Evolutionary conservation across 140 eudicot species (phyloP).

Genomic region (Ambrosia hybrid): DNA sequence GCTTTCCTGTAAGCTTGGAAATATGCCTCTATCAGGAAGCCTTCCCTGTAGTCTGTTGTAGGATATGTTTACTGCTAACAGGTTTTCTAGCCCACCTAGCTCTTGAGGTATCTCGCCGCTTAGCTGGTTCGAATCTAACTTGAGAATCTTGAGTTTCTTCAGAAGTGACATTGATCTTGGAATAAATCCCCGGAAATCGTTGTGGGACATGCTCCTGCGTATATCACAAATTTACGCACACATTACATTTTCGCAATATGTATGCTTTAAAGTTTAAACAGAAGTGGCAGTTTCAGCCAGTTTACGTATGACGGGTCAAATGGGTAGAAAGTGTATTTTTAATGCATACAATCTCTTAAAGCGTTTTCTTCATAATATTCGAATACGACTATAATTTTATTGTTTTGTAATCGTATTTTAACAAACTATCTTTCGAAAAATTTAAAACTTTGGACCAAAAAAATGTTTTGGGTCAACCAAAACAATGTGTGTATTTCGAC

Average conservation of each 20-base stretch:
- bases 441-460: background rate
- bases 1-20: constrained; percentile 64
- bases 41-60: constrained; percentile 84
- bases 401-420: constrained; percentile 11
- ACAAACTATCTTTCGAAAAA: background rate
- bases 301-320: background rate
- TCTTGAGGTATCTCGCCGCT: constrained; percentile 92
- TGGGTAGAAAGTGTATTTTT: background rate
- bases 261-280: background rate
- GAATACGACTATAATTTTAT: background rate
- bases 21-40: constrained; percentile 63
- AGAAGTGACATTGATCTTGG: constrained; percentile 72
- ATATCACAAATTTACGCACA: background rate
- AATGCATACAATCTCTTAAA: background rate
- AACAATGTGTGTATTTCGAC: background rate
- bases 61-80: constrained; percentile 76
- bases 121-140: constrained; percentile 65
- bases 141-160: constrained; percentile 84
- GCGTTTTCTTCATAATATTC: background rate
- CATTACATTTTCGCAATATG: background rate
- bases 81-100: constrained; percentile 68
- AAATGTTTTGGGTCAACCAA: background rate
- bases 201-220: constrained; percentile 84
- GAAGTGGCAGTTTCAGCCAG: background rate
- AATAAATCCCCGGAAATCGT: constrained; percentile 58